phyloP scores from a whole-genome alignment of 768 basidiomycete genomes.

The Rhodosporidiobolus sp. region DNA sequence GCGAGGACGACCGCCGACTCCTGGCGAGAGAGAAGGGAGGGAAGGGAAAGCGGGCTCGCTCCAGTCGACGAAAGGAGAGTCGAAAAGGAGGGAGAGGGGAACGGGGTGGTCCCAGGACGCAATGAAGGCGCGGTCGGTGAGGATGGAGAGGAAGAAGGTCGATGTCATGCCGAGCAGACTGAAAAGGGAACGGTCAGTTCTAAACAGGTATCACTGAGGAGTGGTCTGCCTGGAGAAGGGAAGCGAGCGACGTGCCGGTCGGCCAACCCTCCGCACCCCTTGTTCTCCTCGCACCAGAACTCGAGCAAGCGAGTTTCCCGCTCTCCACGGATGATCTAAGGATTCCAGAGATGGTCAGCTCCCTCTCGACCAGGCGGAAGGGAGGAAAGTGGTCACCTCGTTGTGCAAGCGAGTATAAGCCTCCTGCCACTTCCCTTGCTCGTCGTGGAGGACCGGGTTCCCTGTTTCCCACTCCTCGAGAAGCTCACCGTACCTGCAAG shows the following conservation, averaged over 20 bases:
- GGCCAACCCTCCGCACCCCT: conserved; percentile 18
- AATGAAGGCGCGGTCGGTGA: conserved; percentile 27
- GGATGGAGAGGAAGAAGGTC: conserved; percentile 18
- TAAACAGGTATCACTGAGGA: conserved; percentile 4
- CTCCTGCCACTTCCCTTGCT: conserved; percentile 16
- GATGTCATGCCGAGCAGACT: conserved; percentile 20
- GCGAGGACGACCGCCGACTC: background rate
- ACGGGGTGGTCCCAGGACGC: conserved; percentile 28
- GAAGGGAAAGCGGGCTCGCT: background rate
- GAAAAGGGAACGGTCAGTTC: background rate
- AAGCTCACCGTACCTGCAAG: conserved; percentile 11
- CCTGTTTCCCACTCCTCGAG: conserved; percentile 19
- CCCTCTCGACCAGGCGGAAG: background rate
- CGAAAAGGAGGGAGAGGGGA: conserved; percentile 32
- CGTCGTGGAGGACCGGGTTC: background rate
- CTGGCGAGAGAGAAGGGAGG: background rate
- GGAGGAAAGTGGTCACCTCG: background rate
- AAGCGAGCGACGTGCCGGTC: conserved; percentile 23
- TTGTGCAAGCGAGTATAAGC: conserved; percentile 13
- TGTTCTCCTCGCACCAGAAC: background rate
- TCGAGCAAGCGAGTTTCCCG: conserved; percentile 4
- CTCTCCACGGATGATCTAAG: conserved; percentile 8
- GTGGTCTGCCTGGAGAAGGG: conserved; percentile 18
- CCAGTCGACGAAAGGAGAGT: conserved; percentile 35
- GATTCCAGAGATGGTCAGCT: no score